Conservation (phyloP, 768 basidiomycete species). For the Phaffia australis region DNA sequence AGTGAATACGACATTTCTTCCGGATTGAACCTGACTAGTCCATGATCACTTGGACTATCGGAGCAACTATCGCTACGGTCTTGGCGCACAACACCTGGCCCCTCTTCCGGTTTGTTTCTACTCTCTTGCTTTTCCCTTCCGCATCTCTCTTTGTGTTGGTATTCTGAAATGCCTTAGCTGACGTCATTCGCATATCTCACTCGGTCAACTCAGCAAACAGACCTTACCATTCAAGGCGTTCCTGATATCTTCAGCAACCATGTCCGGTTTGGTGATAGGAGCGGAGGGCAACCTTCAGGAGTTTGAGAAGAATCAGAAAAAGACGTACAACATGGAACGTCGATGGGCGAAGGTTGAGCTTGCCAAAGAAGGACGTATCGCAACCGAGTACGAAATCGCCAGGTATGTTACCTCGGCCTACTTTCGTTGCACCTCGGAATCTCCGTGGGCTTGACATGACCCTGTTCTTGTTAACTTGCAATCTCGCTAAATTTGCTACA, state of each 20-base stretch:
- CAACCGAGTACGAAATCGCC: neutral
- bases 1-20: neutral
- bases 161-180: neutral
- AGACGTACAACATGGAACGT: constrained; percentile 9
- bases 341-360: constrained; percentile 15
- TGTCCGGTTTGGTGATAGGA: constrained; percentile 16
- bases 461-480: no score
- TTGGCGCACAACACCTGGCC: constrained; percentile 19
- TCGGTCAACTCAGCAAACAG: constrained; percentile 1
- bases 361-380: neutral
- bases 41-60: constrained; percentile 20
- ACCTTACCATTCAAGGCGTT: constrained; percentile 21
- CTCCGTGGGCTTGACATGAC: no score
- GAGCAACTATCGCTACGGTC: constrained; percentile 2
- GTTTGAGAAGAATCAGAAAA: constrained; percentile 18
- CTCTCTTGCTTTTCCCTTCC: neutral
- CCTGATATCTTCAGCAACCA: constrained; percentile 14
- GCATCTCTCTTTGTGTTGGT: neutral
- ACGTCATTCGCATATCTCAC: neutral
- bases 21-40: neutral
- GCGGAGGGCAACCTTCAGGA: constrained; percentile 19
- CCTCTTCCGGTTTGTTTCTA: constrained; percentile 16
- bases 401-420: neutral
- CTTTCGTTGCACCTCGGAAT: no score
- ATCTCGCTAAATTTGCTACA: no score